phyloP scores from a whole-genome alignment of 1,284 basidiomycete species.

The Irpex rosettiformis region DNA sequence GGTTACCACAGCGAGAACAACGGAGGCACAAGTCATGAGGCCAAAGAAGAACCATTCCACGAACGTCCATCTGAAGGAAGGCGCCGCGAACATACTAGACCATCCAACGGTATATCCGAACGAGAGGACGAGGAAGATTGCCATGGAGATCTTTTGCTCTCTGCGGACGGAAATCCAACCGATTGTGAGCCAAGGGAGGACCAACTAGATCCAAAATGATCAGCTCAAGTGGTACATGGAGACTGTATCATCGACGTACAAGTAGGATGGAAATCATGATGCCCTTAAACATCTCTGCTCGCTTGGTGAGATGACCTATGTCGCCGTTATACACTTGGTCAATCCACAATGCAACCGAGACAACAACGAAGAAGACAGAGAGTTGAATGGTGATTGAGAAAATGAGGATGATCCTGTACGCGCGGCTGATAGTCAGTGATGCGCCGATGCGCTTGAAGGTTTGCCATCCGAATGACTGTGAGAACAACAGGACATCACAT shows the following conservation, averaged over 20 bases:
- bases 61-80: conserved; percentile 74
- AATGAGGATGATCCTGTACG: conserved; percentile 69
- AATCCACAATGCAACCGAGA: conserved; percentile 69
- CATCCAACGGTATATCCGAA: conserved; percentile 60
- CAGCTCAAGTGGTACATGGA: conserved; percentile 1
- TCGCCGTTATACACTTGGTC: conserved; percentile 69
- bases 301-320: conserved; percentile 49
- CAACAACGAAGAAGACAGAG: conserved; percentile 71
- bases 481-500: not conserved
- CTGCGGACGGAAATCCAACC: conserved; percentile 74
- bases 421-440: conserved; percentile 65
- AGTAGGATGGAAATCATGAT: conserved; percentile 35
- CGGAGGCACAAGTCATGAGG: conserved; percentile 56
- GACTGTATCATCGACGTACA: too few species aligned
- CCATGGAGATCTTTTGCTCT: conserved; percentile 57
- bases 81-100: conserved; percentile 68
- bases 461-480: conserved; percentile 74
- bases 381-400: conserved; percentile 74
- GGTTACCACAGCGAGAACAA: conserved; percentile 50
- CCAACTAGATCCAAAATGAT: conserved; percentile 26
- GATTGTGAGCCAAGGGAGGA: conserved; percentile 64
- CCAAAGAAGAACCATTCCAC: conserved; percentile 72
- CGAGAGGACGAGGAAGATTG: conserved; percentile 59
- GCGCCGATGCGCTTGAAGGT: conserved; percentile 83
- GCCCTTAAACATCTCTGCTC: conserved; percentile 48